These are phyloP conservation scores for Elongisporangium undulatum DNA, from an alignment of 352 stramenopile genomes.

Conservation along the genomic window DNA sequence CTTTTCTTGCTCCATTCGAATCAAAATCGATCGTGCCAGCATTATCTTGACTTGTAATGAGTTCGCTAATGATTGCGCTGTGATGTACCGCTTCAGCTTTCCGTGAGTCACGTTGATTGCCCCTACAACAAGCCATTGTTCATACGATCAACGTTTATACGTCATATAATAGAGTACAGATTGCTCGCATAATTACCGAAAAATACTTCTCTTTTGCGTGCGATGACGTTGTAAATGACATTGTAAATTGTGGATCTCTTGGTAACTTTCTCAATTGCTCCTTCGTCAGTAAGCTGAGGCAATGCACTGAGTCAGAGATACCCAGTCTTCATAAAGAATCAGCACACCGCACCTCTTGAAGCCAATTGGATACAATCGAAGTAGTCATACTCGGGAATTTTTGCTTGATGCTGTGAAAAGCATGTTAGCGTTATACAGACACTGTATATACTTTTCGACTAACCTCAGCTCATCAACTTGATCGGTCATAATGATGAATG, in stretches of 20 bases:
- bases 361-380: conserved; percentile 4
- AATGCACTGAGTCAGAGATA: background rate
- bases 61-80: conserved; percentile 10
- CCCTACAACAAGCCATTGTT: conserved; percentile 5
- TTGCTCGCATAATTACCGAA: conserved; percentile 7
- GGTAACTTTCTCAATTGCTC: conserved; percentile 6
- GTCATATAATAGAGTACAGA: background rate
- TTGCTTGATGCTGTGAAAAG: conserved; percentile 1
- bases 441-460: background rate
- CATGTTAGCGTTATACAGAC: background rate
- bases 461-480: conserved; percentile 1
- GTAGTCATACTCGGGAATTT: conserved; percentile 1
- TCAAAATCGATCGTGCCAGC: conserved; percentile 18
- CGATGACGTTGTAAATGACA: conserved; percentile 13
- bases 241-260: background rate
- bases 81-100: conserved; percentile 25
- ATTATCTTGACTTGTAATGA: conserved; percentile 7
- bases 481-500: conserved; percentile 7
- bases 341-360: conserved; percentile 7
- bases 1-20: conserved; percentile 30
- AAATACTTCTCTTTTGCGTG: conserved; percentile 14
- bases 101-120: conserved; percentile 29
- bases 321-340: background rate
- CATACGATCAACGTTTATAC: background rate
- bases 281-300: conserved; percentile 8